Evolutionary conservation across 2,329 filamentous ascomycete genomes (phyloP), one percentile per base, ranked within the genome.

Genomic region (Teratosphaeria viscida): DNA sequence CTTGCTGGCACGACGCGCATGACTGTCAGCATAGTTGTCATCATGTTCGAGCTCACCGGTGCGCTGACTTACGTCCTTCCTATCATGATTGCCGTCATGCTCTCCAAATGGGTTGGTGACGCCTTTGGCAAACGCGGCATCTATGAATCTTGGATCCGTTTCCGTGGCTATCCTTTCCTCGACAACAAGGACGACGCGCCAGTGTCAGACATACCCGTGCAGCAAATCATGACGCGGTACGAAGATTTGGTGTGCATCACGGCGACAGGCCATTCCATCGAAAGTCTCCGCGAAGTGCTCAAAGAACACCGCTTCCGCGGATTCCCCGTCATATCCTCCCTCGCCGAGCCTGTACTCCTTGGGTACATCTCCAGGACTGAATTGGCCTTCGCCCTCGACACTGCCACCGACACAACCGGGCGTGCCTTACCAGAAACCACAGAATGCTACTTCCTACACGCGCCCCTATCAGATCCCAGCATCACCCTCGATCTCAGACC

Each of bases 21-120:
- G 86, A 99, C 94, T 0, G 91, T 96, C 11, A 96, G 92, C 12
- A 96, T 99, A 65, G 92, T 99, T 4, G 94, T 97, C 69, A 99
- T 99, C 76, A 96, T 99, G 94, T 97, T 97, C 70, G 94, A 99
- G 75, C 82, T 99, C 55, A 99, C 94, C 0, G 94, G 94, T n/a
- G 94, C 94, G 6, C 78, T 97, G 61, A 96, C 92, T 1, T 99
- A 99, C 71, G 97, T 99, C 55, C 84, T 99, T 7, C 94, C 94
- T 58, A 99, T 97, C 74, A 99, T 99, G 94, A 89, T 99, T 64
- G 91, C 92, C 52, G 94, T 99, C 70, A 95, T 99, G 92, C 82
- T 97, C 53, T 89, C 89, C 63, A 99, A 99, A 77, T 99, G 94
- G 94, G 90, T 96, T 29, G 94, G 92, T 69, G 94, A 99, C 73